Percentiles rank a stretch among this genome's conserved stretches.
Evolutionary conservation across 164 flowering plant species (phyloP).

Genomic region (Chloranthus sessilifolius): DNA sequence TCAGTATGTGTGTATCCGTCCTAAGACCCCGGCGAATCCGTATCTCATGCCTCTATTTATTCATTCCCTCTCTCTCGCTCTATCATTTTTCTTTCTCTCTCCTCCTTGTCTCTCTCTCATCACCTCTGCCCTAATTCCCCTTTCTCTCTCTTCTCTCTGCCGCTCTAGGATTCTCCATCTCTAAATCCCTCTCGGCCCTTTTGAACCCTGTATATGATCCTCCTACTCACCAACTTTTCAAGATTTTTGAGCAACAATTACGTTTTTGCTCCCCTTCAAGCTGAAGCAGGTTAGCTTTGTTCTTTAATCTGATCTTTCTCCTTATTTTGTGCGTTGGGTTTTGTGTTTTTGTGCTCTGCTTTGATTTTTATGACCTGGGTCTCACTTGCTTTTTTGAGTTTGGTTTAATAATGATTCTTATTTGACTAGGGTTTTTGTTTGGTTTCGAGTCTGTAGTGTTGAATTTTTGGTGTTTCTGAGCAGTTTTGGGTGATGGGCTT

Average conservation of each 20-base stretch:
- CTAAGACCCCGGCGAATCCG: conserved; percentile 76
- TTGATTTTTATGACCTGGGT: too few species aligned
- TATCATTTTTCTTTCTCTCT: conserved; percentile 7
- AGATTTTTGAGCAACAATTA: too few species aligned
- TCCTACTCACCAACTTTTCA: too few species aligned
- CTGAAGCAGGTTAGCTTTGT: conserved; percentile 1
- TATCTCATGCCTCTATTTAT: conserved; percentile 36
- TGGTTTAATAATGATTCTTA: too few species aligned
- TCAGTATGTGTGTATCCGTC: conserved; percentile 41
- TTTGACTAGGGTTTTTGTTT: not conserved
- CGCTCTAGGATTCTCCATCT: not conserved
- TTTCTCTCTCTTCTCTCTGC: not conserved
- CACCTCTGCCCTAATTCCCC: conserved; percentile 9
- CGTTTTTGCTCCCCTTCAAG: not conserved
- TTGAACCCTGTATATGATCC: too few species aligned
- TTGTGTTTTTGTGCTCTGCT: too few species aligned
- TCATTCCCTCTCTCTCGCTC: conserved; percentile 22
- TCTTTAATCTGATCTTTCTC: not conserved
- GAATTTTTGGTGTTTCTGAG: not conserved
- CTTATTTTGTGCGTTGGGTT: not conserved
- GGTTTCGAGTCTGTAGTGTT: not conserved
- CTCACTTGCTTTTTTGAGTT: too few species aligned
- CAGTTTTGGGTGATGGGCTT: not conserved
- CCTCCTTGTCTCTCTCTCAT: conserved; percentile 6
- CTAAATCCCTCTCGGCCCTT: too few species aligned